A percentile compares a stretch with the other conserved stretches of the same genome.
Conservation (phyloP, 1,139 yeast genomes). For the Yamadazyma sp. region DNA sequence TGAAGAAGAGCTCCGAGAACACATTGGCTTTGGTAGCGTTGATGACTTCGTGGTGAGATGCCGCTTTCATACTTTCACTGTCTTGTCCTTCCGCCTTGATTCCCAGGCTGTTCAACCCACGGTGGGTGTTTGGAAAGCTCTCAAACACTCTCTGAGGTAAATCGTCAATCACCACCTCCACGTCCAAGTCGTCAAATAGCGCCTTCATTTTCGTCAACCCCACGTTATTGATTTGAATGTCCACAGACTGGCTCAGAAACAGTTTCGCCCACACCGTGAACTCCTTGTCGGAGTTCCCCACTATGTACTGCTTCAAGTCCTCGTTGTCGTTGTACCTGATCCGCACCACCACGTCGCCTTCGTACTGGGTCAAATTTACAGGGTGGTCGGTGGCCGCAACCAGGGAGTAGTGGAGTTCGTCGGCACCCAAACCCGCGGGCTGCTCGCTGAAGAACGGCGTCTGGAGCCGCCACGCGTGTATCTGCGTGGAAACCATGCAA, state of each 20-base stretch:
- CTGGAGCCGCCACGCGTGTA: not conserved
- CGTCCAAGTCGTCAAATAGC: slow-evolving; percentile 22
- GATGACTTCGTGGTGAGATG: slow-evolving; percentile 16
- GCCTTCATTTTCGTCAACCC: slow-evolving; percentile 23
- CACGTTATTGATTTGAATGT: slow-evolving; percentile 31
- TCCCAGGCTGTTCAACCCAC: too few species aligned
- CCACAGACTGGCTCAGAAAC: slow-evolving; percentile 25
- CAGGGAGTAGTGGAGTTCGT: slow-evolving; percentile 16
- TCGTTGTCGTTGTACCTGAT: slow-evolving; percentile 20
- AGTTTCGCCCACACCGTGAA: slow-evolving; percentile 36
- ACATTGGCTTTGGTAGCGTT: slow-evolving; percentile 21
- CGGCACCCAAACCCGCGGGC: not conserved
- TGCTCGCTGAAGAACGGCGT: not conserved
- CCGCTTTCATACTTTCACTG: too few species aligned
- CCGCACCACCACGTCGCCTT: slow-evolving; percentile 53
- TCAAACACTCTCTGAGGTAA: slow-evolving; percentile 57
- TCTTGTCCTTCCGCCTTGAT: too few species aligned
- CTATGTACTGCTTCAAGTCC: slow-evolving; percentile 22
- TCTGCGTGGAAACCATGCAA: not conserved
- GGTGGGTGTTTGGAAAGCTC: slow-evolving; percentile 43
- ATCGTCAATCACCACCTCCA: slow-evolving; percentile 50
- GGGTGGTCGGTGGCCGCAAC: slow-evolving; percentile 35
- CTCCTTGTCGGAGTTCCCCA: slow-evolving; percentile 9
- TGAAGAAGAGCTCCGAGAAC: slow-evolving; percentile 56
- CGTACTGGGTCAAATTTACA: slow-evolving; percentile 50